Evolutionary conservation across 2,329 filamentous ascomycete genomes (phyloP).

Genomic region (Gaeumannomyces tritici): DNA sequence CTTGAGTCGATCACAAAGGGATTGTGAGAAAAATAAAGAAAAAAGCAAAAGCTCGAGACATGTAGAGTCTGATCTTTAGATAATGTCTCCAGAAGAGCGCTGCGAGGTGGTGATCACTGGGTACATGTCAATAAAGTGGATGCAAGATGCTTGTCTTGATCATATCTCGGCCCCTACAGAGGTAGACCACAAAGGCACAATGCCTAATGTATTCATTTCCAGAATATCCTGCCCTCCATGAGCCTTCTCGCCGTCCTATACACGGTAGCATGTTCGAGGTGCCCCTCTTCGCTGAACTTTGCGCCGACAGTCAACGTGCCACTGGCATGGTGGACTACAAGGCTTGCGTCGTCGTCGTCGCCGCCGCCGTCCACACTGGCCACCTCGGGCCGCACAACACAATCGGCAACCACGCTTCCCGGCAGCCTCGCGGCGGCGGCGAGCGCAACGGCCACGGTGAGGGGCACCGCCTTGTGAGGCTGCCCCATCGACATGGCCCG

Average conservation of each 20-base stretch:
- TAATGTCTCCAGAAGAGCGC: no score
- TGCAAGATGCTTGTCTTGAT: no score
- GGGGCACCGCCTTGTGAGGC: constrained; percentile 31
- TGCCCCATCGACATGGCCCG: constrained; percentile 36
- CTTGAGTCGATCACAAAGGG: neutral
- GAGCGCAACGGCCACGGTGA: constrained; percentile 29
- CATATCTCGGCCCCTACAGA: no score
- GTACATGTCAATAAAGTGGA: no score
- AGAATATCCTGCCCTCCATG: constrained; percentile 3
- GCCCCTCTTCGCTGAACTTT: neutral
- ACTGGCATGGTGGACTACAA: constrained; percentile 1
- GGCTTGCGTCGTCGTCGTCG: neutral
- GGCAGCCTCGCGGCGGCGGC: constrained; percentile 27
- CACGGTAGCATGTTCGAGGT: constrained; percentile 1
- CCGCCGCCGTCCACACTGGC: constrained; percentile 31
- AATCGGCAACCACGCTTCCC: constrained; percentile 18
- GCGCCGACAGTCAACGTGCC: constrained; percentile 2
- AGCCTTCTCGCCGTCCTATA: constrained; percentile 2
- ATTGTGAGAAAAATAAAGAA: neutral
- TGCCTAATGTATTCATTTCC: constrained; percentile 1
- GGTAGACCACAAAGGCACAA: no score
- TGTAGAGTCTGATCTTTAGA: neutral
- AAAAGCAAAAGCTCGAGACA: neutral
- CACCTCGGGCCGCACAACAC: constrained; percentile 40
- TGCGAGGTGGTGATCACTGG: neutral